These are phyloP conservation scores for Penicillium sp. DNA, from an alignment of 2,329 filamentous ascomycete genomes.

Conservation along the genomic window DNA sequence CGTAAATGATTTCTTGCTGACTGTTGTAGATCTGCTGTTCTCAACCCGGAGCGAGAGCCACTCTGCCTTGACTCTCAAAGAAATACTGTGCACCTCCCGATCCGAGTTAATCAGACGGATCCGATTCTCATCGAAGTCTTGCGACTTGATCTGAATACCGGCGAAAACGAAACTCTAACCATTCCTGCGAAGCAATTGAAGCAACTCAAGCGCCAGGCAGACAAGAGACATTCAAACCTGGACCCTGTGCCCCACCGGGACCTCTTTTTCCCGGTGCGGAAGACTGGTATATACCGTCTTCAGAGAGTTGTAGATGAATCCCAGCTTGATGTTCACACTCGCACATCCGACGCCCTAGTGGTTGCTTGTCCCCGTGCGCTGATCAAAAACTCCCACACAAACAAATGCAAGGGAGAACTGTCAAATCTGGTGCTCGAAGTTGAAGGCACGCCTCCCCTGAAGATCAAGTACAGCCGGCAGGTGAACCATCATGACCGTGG, in stretches of 20 bases:
- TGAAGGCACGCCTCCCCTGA: conserved; percentile 82
- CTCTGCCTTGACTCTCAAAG: conserved; percentile 74
- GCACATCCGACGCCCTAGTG: conserved; percentile 74
- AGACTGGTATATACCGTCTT: conserved; percentile 82
- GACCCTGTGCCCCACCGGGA: conserved; percentile 59
- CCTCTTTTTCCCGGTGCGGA: conserved; percentile 74
- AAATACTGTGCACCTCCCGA: conserved; percentile 66
- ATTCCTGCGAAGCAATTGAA: conserved; percentile 73
- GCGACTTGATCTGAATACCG: conserved; percentile 79
- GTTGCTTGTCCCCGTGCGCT: conserved; percentile 79
- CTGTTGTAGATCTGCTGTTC: conserved; percentile 65
- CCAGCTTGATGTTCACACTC: conserved; percentile 83
- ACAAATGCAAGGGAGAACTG: conserved; percentile 81
- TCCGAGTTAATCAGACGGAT: conserved; percentile 89
- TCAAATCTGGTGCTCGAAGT: conserved; percentile 83
- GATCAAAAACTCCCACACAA: conserved; percentile 62
- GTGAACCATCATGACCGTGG: conserved; percentile 81
- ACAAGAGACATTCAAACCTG: conserved; percentile 54
- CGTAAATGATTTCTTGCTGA: conserved; percentile 23
- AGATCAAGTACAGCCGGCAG: conserved; percentile 85
- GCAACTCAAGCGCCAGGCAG: conserved; percentile 67
- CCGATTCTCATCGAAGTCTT: conserved; percentile 87
- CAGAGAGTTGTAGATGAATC: conserved; percentile 87
- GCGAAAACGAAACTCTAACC: conserved; percentile 74
- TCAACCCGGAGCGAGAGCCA: conserved; percentile 77